Conservation (phyloP, 148 eudicot genomes). For the Drosera capensis region DNA sequence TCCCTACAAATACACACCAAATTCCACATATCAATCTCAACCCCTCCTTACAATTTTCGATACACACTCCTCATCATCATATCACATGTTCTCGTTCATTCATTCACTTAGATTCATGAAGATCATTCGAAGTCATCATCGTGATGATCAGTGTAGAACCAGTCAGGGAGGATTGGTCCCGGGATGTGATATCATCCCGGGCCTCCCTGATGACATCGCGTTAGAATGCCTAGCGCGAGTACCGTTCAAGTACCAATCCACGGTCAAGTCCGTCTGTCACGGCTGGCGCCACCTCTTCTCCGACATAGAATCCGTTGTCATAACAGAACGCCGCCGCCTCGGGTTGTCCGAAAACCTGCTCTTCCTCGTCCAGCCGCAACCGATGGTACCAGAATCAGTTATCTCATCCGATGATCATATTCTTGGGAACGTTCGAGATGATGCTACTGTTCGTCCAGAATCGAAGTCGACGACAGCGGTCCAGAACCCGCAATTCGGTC, state of each 20-base stretch:
- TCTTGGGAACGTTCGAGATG: neutral
- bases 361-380: constrained; percentile 13
- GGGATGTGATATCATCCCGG: no score
- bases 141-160: no score
- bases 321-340: constrained; percentile 4
- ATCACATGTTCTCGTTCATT: no score
- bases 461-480: neutral
- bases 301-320: constrained; percentile 12
- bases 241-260: constrained; percentile 12
- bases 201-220: constrained; percentile 20
- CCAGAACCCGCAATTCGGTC: constrained; percentile 1
- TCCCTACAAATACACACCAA: no score
- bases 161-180: no score
- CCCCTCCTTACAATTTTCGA: no score
- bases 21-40: no score
- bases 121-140: no score
- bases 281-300: constrained; percentile 15
- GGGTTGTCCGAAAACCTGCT: constrained; percentile 11
- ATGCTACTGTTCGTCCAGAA: no score
- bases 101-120: no score
- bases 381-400: neutral
- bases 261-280: constrained; percentile 13
- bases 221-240: constrained; percentile 17
- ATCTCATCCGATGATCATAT: neutral
- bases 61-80: no score